A percentile compares a stretch with the other conserved stretches of the same genome.
These are phyloP conservation scores for Chrysoporthe deuterocubensis DNA, from an alignment of 2,329 filamentous ascomycete species.

Conservation along the genomic window DNA sequence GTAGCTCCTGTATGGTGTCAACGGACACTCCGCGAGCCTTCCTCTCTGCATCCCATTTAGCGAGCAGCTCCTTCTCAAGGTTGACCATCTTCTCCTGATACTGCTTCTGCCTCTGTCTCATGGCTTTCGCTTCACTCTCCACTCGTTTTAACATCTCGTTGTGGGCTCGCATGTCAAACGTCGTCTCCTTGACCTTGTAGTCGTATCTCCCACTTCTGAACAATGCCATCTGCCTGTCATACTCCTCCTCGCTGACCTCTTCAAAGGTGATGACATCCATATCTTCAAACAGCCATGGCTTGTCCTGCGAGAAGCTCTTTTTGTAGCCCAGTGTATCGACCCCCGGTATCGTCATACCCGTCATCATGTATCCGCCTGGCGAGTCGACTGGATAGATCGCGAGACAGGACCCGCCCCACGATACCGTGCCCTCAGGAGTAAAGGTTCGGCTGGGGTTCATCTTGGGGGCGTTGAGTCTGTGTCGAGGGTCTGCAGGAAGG, in stretches of 20 bases:
- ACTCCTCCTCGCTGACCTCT: constrained; percentile 41
- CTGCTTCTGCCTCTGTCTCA: constrained; percentile 48
- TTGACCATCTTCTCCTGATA: constrained; percentile 45
- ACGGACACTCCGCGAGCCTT: constrained; percentile 47
- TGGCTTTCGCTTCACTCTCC: constrained; percentile 49
- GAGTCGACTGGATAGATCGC: too few relatives aligned
- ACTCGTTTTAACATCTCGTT: constrained; percentile 52
- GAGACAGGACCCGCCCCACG: too few relatives aligned
- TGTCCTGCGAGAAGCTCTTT: too few relatives aligned
- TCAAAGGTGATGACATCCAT: too few relatives aligned
- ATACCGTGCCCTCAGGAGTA: too few relatives aligned
- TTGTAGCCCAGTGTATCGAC: too few relatives aligned
- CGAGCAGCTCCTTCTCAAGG: constrained; percentile 27
- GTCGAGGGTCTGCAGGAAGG: too few relatives aligned
- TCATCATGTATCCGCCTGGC: too few relatives aligned
- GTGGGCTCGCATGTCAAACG: constrained; percentile 61
- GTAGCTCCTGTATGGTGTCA: constrained; percentile 51
- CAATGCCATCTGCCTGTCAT: constrained; percentile 50
- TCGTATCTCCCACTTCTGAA: constrained; percentile 56
- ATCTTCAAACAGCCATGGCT: too few relatives aligned
- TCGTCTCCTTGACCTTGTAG: constrained; percentile 52
- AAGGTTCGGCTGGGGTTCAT: too few relatives aligned
- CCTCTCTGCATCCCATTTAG: constrained; percentile 31
- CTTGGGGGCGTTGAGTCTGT: too few relatives aligned
- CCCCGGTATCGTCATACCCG: too few relatives aligned